Evolutionary conservation across 192 early-diverging fungal genomes (phyloP).

Genomic region (Cladochytrium replicatum): DNA sequence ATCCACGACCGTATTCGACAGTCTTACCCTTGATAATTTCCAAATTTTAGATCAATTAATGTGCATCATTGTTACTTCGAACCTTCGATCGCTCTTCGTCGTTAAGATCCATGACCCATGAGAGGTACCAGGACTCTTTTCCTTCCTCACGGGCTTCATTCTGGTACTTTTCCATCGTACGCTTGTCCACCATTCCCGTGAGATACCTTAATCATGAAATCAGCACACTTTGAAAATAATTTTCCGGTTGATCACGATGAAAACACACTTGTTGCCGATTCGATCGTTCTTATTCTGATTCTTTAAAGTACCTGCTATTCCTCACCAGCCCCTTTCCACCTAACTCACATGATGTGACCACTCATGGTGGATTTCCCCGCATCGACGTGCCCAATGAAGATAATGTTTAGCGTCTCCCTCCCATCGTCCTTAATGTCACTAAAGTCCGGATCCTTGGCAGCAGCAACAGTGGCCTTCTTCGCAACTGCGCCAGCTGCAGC

Average conservation of each 20-base stretch:
- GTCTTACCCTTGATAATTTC: conserved; percentile 89
- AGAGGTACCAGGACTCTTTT: conserved; percentile 96
- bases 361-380: conserved; percentile 96
- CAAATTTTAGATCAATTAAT: conserved; percentile 8
- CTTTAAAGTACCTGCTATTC: not conserved
- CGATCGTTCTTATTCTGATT: too few species aligned
- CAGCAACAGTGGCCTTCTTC: conserved; percentile 4
- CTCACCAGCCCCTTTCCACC: not conserved
- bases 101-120: conserved; percentile 97
- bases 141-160: conserved; percentile 95
- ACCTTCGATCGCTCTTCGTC: conserved; percentile 92
- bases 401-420: conserved; percentile 94
- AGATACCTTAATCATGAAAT: conserved; percentile 43
- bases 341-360: conserved; percentile 81
- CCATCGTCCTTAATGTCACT: conserved; percentile 6
- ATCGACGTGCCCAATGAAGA: conserved; percentile 99
- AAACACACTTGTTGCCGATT: too few species aligned
- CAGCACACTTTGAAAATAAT: conserved; percentile 4
- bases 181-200: conserved; percentile 99
- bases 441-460: conserved; percentile 11
- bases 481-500: not conserved
- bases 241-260: not conserved
- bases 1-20: conserved; percentile 94
- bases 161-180: conserved; percentile 99
- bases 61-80: conserved; percentile 4